Conservation (phyloP, 2,329 filamentous ascomycete genomes). For the Lasiodiplodia theobromae region DNA sequence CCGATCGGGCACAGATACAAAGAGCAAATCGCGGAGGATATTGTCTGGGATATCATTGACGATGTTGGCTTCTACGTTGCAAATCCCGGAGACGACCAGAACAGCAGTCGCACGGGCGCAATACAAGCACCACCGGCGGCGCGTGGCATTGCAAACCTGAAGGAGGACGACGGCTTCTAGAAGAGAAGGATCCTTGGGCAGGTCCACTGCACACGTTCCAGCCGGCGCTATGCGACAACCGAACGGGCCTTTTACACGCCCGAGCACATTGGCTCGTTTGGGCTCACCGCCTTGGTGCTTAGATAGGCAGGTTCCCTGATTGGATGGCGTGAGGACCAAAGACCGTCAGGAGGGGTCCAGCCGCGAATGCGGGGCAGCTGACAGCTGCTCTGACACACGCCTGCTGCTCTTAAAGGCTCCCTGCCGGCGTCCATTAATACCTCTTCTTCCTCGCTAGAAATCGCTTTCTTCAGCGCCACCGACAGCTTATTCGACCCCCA, state of each 20-base stretch:
- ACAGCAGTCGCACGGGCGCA: slow-evolving; percentile 29
- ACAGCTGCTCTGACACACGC: slow-evolving; percentile 21
- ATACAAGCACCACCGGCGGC: slow-evolving; percentile 47
- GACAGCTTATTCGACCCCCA: neutral
- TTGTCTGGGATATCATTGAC: slow-evolving; percentile 91
- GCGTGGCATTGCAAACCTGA: slow-evolving; percentile 38
- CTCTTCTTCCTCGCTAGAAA: neutral
- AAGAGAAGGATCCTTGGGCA: slow-evolving; percentile 9
- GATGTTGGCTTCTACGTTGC: slow-evolving; percentile 90
- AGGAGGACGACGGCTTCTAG: slow-evolving; percentile 29
- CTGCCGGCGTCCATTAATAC: neutral
- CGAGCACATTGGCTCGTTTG: slow-evolving; percentile 6
- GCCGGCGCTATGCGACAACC: slow-evolving; percentile 15
- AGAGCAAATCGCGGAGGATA: slow-evolving; percentile 93
- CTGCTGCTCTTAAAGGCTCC: slow-evolving; percentile 16
- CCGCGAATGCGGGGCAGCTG: slow-evolving; percentile 29
- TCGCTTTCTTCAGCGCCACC: neutral
- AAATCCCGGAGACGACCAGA: slow-evolving; percentile 56
- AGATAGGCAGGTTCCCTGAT: slow-evolving; percentile 28
- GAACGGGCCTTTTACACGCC: slow-evolving; percentile 14
- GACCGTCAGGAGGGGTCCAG: slow-evolving; percentile 20
- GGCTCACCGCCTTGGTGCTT: slow-evolving; percentile 27
- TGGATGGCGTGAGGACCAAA: slow-evolving; percentile 26
- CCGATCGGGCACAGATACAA: slow-evolving; percentile 80
- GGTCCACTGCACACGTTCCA: slow-evolving; percentile 10